phyloP scores from a whole-genome alignment of 306 rosid genomes.

The Prunus mume region DNA sequence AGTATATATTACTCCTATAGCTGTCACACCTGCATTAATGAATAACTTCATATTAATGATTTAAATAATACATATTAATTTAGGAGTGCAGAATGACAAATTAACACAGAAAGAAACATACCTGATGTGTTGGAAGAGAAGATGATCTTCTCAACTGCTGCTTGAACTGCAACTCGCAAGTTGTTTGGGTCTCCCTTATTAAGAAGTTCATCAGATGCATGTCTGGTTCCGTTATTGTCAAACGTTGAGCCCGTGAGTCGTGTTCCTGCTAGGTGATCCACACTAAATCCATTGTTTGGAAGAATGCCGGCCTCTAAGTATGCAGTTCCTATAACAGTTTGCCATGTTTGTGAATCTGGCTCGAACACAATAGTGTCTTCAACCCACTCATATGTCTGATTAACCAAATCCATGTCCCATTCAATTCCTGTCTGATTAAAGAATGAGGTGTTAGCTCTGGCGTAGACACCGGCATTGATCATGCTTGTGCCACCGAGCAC shows the following conservation, averaged over 20 bases:
- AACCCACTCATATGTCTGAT: constrained; percentile 27
- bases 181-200: not conserved
- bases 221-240: too few species aligned
- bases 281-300: constrained; percentile 14
- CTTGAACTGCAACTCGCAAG: constrained; percentile 17
- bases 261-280: constrained; percentile 18
- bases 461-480: not conserved
- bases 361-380: constrained; percentile 17
- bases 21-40: not conserved
- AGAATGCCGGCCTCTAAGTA: constrained; percentile 1
- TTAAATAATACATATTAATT: not conserved
- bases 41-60: not conserved
- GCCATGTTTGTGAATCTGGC: constrained; percentile 5
- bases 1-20: not conserved
- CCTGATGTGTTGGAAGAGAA: constrained; percentile 6
- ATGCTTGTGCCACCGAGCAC: too few species aligned
- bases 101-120: not conserved
- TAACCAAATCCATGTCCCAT: constrained; percentile 24
- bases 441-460: constrained; percentile 14
- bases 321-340: not conserved
- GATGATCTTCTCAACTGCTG: constrained; percentile 13
- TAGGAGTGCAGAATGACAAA: too few species aligned
- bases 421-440: not conserved
- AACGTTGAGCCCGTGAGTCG: not conserved
- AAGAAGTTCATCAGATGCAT: too few species aligned